Evolutionary conservation across 495 filamentous ascomycete species (phyloP), one percentile per base, ranked within the genome.

Genomic region (Aspergillus cristatus): DNA sequence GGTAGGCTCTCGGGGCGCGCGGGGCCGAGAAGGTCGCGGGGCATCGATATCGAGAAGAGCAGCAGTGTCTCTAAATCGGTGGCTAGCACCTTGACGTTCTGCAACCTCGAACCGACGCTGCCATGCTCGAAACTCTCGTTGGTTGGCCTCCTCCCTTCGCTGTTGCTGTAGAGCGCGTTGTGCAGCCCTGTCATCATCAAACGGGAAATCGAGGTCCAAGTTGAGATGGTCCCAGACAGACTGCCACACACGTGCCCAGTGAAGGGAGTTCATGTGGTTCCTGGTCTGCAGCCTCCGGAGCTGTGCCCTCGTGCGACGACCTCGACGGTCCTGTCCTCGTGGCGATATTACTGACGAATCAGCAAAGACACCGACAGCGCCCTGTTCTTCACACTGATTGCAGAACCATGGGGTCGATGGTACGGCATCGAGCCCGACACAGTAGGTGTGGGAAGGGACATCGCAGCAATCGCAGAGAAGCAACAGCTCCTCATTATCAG

Each of bases 401-500:
- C 90, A 97, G 55, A 83, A 94, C 89, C 89, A 97, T 35, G 74
- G 59, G 13, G 81, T 83, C 12, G 62, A 46, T 16, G 90, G 87
- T 24, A 94, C 71, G 6, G 55, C 47, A 33, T 85, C 77, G 28
- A 94, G 70, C n/a, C 79, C 86, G 18, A 90, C 69, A 52, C 90
- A 98, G 53, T 84, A 81, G 33, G 81, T 82, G 61, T 98, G 90
- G 36, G 84, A 91, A 17, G 79, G 71, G 7, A 72, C 74, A 68
- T 91, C 80, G 62, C 91, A 96, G 46, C 75, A 76, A 63, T 94
- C 85, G 65, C 90, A 98, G 20, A 88, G 70, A 35, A 96, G 74
- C 17, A 95, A 73, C 0, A 81, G 60, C 18, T 93, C 81, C 58
- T 90, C 83, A 37, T 84, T 72, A 42, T 86, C 85, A 38, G 75